Base-by-base conservation (phyloP, 257 asterid genomes). In the Catharanthus roseus region DNA sequence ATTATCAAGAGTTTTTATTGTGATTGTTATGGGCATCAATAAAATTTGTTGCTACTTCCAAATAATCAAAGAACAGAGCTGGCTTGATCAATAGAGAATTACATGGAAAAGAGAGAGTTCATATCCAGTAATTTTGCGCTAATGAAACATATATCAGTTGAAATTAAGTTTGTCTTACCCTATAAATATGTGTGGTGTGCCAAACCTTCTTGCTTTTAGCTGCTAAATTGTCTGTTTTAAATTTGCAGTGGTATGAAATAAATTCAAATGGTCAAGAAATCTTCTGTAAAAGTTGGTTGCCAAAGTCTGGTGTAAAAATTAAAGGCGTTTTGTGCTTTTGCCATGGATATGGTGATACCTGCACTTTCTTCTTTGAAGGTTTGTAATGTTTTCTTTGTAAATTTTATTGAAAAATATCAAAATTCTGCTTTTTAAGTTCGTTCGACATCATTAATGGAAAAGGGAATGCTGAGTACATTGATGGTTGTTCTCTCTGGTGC, bases 301-400 rank as follows among this genome's bases (percentile, higher is more conserved):
- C 99, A 13, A 86, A 83, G 85, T 96, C 96, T 2, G 96, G 97
- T 8, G 83, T 85, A 41, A 82, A 88, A 77, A 91, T 93, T 81
- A 93, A 93, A 84, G 96, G 96, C 26, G 90, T 95, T 12, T 75
- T 93, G 80, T 91, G 89, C 68, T 93, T 93, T 80, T 91, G 96
- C 75, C 99, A 93, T 72, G 99, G 97, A 78, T 93, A 93, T 74
- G 99, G 99, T 29, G 99, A 93, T 79, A 93, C 99, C 69, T 93
- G 99, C 88, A 93, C 99, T 1, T 93, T 93, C 84, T 93, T 93
- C 96, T 93, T 93, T 72, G 99, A 93, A 88, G 99, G 99, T 93
- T 81, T 68, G 87, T 64, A 12, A 6, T 63, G 45, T 29, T 54
- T 61, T 62, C 70, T 63, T 33, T 31, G 13, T 26, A 51, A 64